These are phyloP conservation scores for Draba incana DNA, from an alignment of 345 rosid genomes.

Conservation along the genomic window DNA sequence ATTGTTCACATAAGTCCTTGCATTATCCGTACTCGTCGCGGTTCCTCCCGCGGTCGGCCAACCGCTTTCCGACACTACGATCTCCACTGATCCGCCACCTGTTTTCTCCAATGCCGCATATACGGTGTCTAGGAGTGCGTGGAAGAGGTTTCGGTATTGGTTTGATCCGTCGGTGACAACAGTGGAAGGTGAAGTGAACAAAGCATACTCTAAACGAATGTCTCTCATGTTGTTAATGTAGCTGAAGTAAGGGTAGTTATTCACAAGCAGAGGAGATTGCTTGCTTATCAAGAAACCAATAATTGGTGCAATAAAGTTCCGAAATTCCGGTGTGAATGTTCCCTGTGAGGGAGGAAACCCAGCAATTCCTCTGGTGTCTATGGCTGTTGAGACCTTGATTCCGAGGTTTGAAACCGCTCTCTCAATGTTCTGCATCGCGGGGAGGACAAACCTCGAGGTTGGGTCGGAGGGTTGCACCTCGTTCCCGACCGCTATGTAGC, in stretches of 20 bases:
- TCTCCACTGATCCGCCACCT: slow-evolving; percentile 48
- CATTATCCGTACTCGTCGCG: slow-evolving; percentile 49
- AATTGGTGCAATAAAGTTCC: slow-evolving; percentile 41
- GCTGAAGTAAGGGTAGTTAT: slow-evolving; percentile 48
- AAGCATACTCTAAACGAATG: slow-evolving; percentile 49
- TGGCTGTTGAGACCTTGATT: slow-evolving; percentile 56
- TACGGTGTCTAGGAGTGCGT: slow-evolving; percentile 55
- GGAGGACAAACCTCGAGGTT: slow-evolving; percentile 41
- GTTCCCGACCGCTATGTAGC: slow-evolving; percentile 58
- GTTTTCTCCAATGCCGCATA: slow-evolving; percentile 61
- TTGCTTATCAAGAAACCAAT: slow-evolving; percentile 43
- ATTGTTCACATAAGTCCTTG: slow-evolving; percentile 56
- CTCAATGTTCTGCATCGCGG: slow-evolving; percentile 42
- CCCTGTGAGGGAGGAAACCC: slow-evolving; percentile 53
- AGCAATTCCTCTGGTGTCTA: slow-evolving; percentile 29
- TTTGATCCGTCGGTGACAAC: slow-evolving; percentile 36
- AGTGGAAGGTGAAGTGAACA: slow-evolving; percentile 39
- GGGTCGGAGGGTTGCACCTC: slow-evolving; percentile 45
- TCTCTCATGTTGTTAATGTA: slow-evolving; percentile 26
- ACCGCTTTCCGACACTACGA: slow-evolving; percentile 67
- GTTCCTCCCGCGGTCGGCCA: slow-evolving; percentile 63
- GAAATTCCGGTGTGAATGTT: slow-evolving; percentile 29
- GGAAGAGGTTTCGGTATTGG: slow-evolving; percentile 55
- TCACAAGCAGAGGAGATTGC: slow-evolving; percentile 46
- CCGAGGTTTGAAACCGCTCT: slow-evolving; percentile 40